A percentile compares a stretch with the other conserved stretches of the same genome.
Evolutionary conservation across 768 basidiomycete species (phyloP).

Genomic region (Xerocomellus amylosporus): DNA sequence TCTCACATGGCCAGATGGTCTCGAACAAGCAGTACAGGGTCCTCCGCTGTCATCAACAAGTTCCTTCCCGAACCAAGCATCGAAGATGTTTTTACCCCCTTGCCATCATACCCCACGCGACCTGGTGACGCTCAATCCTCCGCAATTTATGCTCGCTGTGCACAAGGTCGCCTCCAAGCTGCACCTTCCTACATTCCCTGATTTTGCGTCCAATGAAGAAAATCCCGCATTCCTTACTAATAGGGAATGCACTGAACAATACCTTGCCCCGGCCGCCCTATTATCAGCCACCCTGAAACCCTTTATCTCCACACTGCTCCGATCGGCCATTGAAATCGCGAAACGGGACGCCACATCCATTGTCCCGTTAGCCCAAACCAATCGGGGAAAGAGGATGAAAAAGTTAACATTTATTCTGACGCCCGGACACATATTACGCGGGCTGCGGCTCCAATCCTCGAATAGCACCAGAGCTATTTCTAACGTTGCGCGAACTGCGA

Average conservation of each 20-base stretch:
- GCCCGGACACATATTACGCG: constrained; percentile 41
- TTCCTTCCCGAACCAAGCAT: not conserved
- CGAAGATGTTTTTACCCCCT: constrained; percentile 4
- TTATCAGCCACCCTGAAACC: constrained; percentile 33
- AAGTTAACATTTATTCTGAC: constrained; percentile 33
- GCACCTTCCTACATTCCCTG: constrained; percentile 21
- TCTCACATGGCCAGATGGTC: constrained; percentile 14
- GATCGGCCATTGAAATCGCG: constrained; percentile 32
- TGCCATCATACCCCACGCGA: constrained; percentile 24
- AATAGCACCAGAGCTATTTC: not conserved
- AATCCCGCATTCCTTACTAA: constrained; percentile 7
- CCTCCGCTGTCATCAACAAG: constrained; percentile 3
- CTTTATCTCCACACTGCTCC: constrained; percentile 35
- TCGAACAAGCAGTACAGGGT: constrained; percentile 15
- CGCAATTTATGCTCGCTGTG: constrained; percentile 31
- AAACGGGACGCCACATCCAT: constrained; percentile 31
- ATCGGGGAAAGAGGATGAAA: constrained; percentile 24
- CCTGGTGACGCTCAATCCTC: constrained; percentile 19
- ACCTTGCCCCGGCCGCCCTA: constrained; percentile 38
- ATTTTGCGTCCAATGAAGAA: constrained; percentile 6
- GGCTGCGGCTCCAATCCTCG: constrained; percentile 22
- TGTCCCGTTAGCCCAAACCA: constrained; percentile 15
- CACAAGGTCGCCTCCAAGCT: constrained; percentile 21
- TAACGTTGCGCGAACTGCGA: not conserved
- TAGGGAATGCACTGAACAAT: constrained; percentile 20